Conservation (phyloP, 768 basidiomycete species). For the Mycena latifolia region DNA sequence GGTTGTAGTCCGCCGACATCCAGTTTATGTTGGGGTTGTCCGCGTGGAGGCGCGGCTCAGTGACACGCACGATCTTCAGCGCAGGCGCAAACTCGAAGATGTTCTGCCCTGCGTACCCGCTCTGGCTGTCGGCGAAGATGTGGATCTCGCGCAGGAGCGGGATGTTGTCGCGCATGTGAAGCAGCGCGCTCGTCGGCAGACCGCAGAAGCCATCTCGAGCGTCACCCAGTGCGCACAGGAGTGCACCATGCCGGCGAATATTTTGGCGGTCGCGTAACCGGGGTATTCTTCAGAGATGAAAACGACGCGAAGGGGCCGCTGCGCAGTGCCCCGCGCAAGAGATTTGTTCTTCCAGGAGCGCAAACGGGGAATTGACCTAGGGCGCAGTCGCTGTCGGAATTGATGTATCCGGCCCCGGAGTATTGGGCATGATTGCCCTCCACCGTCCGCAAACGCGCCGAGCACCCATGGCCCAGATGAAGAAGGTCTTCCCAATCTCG, state of each 20-base stretch:
- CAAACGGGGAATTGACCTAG: conserved; percentile 2
- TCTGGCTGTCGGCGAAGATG: conserved; percentile 8
- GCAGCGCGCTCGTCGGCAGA: too few relatives aligned
- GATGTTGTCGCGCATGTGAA: too few relatives aligned
- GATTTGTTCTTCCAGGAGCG: conserved; percentile 4
- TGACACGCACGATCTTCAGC: neutral
- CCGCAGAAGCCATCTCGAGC: neutral
- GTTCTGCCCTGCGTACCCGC: neutral
- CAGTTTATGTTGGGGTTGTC: too few relatives aligned
- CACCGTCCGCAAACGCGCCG: too few relatives aligned
- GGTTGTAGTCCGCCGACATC: too few relatives aligned
- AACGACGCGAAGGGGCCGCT: neutral
- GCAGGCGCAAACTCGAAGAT: conserved; percentile 4
- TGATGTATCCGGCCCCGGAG: too few relatives aligned
- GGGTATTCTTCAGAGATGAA: neutral
- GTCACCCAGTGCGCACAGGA: conserved; percentile 10
- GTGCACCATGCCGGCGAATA: conserved; percentile 1
- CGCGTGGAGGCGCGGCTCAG: neutral
- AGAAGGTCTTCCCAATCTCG: too few relatives aligned
- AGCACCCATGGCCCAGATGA: too few relatives aligned
- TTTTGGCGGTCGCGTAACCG: conserved; percentile 4
- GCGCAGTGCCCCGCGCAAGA: neutral
- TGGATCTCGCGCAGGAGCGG: too few relatives aligned
- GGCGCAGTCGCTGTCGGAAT: too few relatives aligned
- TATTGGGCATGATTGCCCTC: too few relatives aligned